Evolutionary conservation across 768 basidiomycete species (phyloP), one percentile per base, ranked within the genome.

Genomic region (Leccinum subgranulosum): DNA sequence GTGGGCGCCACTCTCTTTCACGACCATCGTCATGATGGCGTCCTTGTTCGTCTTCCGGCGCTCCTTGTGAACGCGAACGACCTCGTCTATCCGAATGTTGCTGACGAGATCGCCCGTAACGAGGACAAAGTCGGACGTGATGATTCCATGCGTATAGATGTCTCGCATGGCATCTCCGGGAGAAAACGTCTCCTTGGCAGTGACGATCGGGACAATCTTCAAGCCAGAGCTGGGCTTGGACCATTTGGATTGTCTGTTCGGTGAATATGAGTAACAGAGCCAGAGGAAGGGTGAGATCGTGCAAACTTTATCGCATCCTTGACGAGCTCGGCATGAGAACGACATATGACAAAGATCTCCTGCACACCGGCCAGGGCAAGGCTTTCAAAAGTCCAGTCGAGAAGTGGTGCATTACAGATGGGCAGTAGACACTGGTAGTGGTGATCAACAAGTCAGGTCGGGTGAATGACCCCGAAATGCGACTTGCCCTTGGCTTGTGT

Each of bases 351-450:
- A 70, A 97, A 96, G 57, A 97, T 90, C 74, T 98, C 92, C 70
- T 95, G 92, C 34, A 99, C 94, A 54, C 94, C 94, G 33, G 94
- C 92, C n/a, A 97, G 79, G 28, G 92, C 87, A 34, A 99, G 83
- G 70, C 90, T 90, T 70, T 99, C 97, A 59, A 98, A 87, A 3
- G 97, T 98, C 94, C 96, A 98, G 65, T 93, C 92, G 33, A 99
- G 80, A 29, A 99, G 75, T 4, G 94, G 89, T 0, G 90, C 89
- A 73, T 98, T 98, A 75, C 94, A 94, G 63, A 98, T 83, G 1
- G 96, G 97, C 23, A 98, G 79, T 11, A 98, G 81, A 73, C 92
- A 95, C 92, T 95, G 60, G 57, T 25, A 59, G 63, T 51, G 47
- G 56, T 59, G 64, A 64, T 56, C 49, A 61, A 52, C 39, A 34